Evolutionary conservation across 495 filamentous ascomycete species (phyloP).

Genomic region (Poronia punctata): DNA sequence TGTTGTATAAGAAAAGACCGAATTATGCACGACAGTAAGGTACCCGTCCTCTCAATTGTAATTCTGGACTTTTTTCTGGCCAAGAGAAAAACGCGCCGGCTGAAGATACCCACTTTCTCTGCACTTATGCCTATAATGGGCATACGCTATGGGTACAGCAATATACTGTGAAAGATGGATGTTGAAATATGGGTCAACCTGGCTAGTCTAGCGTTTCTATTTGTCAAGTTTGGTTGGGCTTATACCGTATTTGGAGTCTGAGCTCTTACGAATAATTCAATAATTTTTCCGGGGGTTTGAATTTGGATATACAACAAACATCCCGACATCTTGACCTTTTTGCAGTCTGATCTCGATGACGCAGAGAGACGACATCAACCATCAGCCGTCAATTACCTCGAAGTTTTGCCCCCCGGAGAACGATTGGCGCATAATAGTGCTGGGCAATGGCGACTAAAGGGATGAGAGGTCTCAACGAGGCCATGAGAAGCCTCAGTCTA

Average conservation of each 20-base stretch:
- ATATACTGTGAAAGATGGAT: too few species aligned
- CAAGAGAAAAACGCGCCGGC: too few species aligned
- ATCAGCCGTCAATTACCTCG: neutral
- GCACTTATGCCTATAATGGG: too few species aligned
- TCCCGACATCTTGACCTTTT: neutral
- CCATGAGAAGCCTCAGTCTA: constrained; percentile 35
- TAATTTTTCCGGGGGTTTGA: constrained; percentile 23
- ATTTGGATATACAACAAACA: constrained; percentile 1
- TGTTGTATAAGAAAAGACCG: too few species aligned
- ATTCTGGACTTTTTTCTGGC: too few species aligned
- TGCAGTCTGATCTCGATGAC: too few species aligned
- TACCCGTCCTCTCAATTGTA: too few species aligned
- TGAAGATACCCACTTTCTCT: too few species aligned
- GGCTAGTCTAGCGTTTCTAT: neutral
- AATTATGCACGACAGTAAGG: too few species aligned
- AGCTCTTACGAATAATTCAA: constrained; percentile 8
- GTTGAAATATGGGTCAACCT: too few species aligned
- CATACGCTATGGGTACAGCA: too few species aligned
- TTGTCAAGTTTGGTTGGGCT: neutral
- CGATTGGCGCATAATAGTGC: neutral
- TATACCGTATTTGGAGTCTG: neutral
- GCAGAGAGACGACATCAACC: neutral
- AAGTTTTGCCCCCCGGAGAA: neutral
- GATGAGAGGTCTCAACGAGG: constrained; percentile 40
- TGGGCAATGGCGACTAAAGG: constrained; percentile 37